Percentiles rank a stretch among this genome's conserved stretches.
phyloP scores from a whole-genome alignment of 306 rosid species.

The Vicia villosa region DNA sequence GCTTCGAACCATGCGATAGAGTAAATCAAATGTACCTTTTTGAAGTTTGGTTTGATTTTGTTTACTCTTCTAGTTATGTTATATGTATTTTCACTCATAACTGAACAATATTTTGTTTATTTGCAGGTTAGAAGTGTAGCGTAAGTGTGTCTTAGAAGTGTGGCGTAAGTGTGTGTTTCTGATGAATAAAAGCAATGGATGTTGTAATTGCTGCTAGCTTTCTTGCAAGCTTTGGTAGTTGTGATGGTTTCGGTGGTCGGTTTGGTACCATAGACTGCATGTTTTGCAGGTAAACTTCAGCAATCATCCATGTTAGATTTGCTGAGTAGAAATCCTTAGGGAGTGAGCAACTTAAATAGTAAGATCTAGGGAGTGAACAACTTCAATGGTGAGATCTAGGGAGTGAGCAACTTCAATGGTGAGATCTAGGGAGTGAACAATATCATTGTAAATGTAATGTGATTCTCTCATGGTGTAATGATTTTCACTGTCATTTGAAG shows the following conservation, averaged over 20 bases:
- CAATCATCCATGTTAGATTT: constrained; percentile 29
- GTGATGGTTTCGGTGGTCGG: constrained; percentile 49
- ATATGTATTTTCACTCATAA: constrained; percentile 11
- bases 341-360: constrained; percentile 20
- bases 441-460: constrained; percentile 41
- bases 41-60: not conserved
- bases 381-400: too few relatives aligned
- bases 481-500: constrained; percentile 10
- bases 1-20: too few relatives aligned
- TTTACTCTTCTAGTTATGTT: constrained; percentile 13
- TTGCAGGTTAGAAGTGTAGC: constrained; percentile 44
- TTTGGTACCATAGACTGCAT: constrained; percentile 44
- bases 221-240: constrained; percentile 37
- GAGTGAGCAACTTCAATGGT: too few relatives aligned
- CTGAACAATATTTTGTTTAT: constrained; percentile 30
- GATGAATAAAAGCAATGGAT: constrained; percentile 46
- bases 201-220: constrained; percentile 12
- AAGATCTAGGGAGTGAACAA: constrained; percentile 32
- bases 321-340: constrained; percentile 27
- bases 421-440: constrained; percentile 33
- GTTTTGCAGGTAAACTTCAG: constrained; percentile 36
- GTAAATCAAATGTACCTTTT: not conserved
- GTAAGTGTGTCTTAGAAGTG: too few relatives aligned
- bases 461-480: constrained; percentile 26
- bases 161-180: constrained; percentile 20